Base-by-base conservation (phyloP, 768 basidiomycete genomes). In the Cystobasidium ongulense region DNA sequence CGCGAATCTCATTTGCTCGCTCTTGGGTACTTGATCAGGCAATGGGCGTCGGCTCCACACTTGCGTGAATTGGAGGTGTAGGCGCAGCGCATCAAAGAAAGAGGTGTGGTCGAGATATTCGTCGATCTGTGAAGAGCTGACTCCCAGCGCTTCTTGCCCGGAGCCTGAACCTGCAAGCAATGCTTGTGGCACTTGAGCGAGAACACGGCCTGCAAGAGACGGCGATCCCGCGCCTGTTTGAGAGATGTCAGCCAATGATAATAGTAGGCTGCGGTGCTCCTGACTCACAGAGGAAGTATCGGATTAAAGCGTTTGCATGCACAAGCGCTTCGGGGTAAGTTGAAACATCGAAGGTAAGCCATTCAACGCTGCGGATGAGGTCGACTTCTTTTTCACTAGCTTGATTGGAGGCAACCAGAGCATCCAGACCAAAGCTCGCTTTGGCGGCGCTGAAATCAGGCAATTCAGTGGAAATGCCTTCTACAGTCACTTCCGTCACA, bases 281-380 rank as follows among this genome's bases (percentile, higher is more conserved):
- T n/a, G 38, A 81, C 87, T 35, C 79, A 93, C 94, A 88, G 27
- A 98, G 85, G 84, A 96, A 91, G 80, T 92, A 92, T 18, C 94
- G 87, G 72, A 92, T 80, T 73, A 96, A 89, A 46, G 90, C 88
- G 73, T 94, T 94, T 0, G 91, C 88, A 78, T 93, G 91, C 78
- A 90, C 87, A 10, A 97, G 82, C 0, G 93, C 94, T 5, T 88
- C 88, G 13, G 84, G 82, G 75, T 88, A 87, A 0, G 94, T 98
- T 4, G 85, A 82, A 36, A 87, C 86, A 76, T 85, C 83, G 80
- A 90, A 90, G 0, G 87, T 89, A 64, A 94, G 90, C 95, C 95
- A 99, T 78, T 98, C 94, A 62, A 97, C 88, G 0, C 91, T 90
- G 23, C 93, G 87, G 35, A 95, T 84, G 8, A 98, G 83, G 61